Base-by-base conservation (phyloP, 306 rosid species). In the Trichosanthes truncata region DNA sequence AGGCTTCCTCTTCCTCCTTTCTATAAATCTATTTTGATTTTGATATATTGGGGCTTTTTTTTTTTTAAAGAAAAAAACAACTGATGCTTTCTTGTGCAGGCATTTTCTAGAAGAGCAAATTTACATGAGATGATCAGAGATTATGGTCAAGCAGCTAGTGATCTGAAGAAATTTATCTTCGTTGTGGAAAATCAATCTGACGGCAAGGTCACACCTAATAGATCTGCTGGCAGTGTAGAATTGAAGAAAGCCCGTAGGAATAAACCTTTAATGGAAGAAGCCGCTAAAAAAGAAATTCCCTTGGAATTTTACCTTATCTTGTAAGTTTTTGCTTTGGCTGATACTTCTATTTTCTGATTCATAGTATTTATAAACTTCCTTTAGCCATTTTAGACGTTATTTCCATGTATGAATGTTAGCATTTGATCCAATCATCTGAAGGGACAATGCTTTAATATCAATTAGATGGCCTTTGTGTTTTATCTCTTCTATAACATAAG, bases 91-190 rank as follows among this genome's bases (percentile, higher is more conserved):
- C 7, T 74, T 68, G 45, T 84, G 71, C 86, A 95, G 98, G 97
- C 97, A 67, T 86, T 94, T 83, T 89, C 97, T 79, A 91, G 97
- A 90, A 91, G 98, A 84, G 98, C 97, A 48, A 86, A 90, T 82
- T 84, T 95, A 76, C 90, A 92, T 79, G 97, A 92, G 84, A 90
- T 81, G 93, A 92, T 95, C 65, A 86, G 96, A 82, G 97, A 95
- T 74, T 89, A 91, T 78, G 90, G 83, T 72, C 90, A 90, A 83
- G 96, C 93, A 23, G 87, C 96, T 79, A 84, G 82, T 80, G 97
- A 91, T 84, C 93, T 91, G 80, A 87, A 81, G 81, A 93, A 85
- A 84, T 88, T 91, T 56, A 6, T 87, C 40, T 81, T 88, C 78
- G 46, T 91, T 79, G 83, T 91, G 81, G 90, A 90, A 87, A 83